A percentile compares a stretch with the other conserved stretches of the same genome.
Conservation (phyloP, 108 stramenopile genomes). For the Parmales sp. region DNA sequence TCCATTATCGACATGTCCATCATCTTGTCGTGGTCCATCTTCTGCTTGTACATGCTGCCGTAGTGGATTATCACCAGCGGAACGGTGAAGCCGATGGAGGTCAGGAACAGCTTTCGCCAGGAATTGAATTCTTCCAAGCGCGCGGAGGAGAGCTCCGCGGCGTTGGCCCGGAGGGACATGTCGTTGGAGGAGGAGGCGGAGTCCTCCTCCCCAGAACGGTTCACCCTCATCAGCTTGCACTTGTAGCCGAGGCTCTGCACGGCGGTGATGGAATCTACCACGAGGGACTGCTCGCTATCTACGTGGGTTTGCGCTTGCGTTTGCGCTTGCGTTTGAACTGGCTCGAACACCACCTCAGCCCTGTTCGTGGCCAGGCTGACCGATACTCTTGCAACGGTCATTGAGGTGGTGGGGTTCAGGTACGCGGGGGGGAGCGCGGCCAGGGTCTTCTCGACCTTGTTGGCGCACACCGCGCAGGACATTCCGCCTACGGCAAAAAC, state of each 20-base stretch:
- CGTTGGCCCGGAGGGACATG: constrained; percentile 33
- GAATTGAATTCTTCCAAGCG: constrained; percentile 32
- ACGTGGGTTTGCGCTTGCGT: too few species aligned
- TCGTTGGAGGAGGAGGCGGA: background rate
- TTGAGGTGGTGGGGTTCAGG: too few species aligned
- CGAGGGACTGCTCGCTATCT: too few species aligned
- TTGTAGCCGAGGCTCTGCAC: background rate
- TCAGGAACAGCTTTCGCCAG: constrained; percentile 35
- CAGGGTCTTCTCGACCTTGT: constrained; percentile 43
- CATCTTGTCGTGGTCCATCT: background rate
- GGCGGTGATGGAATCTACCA: background rate
- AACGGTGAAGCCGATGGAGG: constrained; percentile 34
- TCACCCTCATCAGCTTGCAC: background rate
- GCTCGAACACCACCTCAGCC: too few species aligned
- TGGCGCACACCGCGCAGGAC: constrained; percentile 58
- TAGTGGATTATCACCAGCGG: constrained; percentile 43
- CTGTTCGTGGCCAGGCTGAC: constrained; percentile 43
- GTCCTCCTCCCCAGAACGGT: background rate
- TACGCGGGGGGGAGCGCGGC: too few species aligned
- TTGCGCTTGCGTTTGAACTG: too few species aligned
- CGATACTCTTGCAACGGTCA: constrained; percentile 26
- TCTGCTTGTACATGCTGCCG: constrained; percentile 17
- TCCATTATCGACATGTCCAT: background rate
- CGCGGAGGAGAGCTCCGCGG: constrained; percentile 39
- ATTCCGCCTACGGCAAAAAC: constrained; percentile 54